Percentiles rank a stretch among this genome's conserved stretches.
Conservation (phyloP, 2,329 filamentous ascomycete genomes). For the Metarhizium sp. region DNA sequence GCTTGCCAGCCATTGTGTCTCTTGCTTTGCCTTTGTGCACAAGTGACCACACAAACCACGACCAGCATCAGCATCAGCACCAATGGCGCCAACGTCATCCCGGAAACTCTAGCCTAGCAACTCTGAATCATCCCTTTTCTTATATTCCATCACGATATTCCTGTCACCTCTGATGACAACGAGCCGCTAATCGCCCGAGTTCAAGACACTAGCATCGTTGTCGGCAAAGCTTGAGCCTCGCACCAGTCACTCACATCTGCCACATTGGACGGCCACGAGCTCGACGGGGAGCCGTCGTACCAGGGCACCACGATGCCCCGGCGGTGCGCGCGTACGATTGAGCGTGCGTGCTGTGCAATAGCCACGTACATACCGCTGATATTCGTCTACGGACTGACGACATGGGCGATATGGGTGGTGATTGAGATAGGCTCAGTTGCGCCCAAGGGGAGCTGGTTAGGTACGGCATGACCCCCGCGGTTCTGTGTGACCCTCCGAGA, state of each 20-base stretch:
- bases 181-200: background rate
- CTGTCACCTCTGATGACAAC: background rate
- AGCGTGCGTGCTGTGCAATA: conserved; percentile 74
- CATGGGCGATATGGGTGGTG: conserved; percentile 88
- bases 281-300: conserved; percentile 7
- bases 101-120: background rate
- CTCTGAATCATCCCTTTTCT: background rate
- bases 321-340: conserved; percentile 59
- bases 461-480: conserved; percentile 24
- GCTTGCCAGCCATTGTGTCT: too few relatives aligned
- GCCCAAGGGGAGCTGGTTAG: conserved; percentile 45
- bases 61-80: background rate
- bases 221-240: background rate
- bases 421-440: conserved; percentile 58
- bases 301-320: conserved; percentile 35
- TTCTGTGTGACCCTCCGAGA: background rate
- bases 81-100: background rate
- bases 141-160: background rate
- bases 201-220: background rate
- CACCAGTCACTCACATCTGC: background rate
- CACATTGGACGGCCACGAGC: conserved; percentile 9
- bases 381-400: conserved; percentile 85
- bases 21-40: background rate
- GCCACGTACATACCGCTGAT: conserved; percentile 76
- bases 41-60: background rate